Percentiles rank a stretch among this genome's conserved stretches.
Conservation (phyloP, 345 rosid genomes). For the Citrus medica region DNA sequence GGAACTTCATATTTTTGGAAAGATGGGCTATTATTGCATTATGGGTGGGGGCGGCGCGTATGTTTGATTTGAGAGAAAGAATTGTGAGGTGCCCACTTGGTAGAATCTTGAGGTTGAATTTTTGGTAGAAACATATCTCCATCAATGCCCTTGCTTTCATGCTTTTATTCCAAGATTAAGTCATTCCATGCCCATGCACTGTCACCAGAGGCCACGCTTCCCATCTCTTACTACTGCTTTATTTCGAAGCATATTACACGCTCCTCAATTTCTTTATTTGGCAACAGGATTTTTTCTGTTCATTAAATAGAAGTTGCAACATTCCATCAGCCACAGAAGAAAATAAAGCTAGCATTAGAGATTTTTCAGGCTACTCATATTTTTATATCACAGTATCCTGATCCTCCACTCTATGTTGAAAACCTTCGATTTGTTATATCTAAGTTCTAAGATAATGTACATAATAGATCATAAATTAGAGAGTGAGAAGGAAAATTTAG, state of each 20-base stretch:
- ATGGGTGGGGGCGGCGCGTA: constrained; percentile 1
- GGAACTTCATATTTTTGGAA: neutral
- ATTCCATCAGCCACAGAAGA: neutral
- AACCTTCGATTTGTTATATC: too few species aligned
- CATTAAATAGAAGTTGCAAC: neutral
- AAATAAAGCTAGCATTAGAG: neutral
- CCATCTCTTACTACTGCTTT: constrained; percentile 11
- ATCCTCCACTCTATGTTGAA: too few species aligned
- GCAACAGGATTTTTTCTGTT: neutral
- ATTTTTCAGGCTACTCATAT: too few species aligned
- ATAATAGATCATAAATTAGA: too few species aligned
- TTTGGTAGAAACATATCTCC: constrained; percentile 41
- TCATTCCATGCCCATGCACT: constrained; percentile 49
- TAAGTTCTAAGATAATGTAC: too few species aligned
- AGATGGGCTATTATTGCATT: neutral
- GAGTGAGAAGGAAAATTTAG: too few species aligned
- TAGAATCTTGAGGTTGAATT: constrained; percentile 34
- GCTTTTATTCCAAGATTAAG: constrained; percentile 45
- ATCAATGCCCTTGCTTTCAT: constrained; percentile 33
- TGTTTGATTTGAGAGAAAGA: constrained; percentile 1
- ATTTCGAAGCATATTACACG: neutral
- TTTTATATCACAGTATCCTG: too few species aligned
- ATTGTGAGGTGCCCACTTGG: constrained; percentile 1
- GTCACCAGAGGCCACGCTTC: constrained; percentile 30
- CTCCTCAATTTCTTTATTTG: constrained; percentile 9